Evolutionary conservation across 768 basidiomycete species (phyloP).

Genomic region (Lactarius deliciosus): DNA sequence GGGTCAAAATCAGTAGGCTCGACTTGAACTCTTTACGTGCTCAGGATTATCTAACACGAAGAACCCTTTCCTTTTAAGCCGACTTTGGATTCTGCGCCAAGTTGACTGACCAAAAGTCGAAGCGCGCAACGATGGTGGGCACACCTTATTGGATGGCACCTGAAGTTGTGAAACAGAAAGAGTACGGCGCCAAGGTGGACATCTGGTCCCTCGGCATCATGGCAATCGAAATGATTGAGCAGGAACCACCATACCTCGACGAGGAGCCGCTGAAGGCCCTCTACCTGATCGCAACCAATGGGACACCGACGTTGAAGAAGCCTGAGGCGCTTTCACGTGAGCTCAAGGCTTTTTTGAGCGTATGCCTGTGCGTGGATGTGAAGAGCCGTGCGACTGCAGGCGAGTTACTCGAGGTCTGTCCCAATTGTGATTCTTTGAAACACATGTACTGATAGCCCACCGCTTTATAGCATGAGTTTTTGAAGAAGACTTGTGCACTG

Average conservation of each 20-base stretch:
- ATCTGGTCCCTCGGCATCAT: conserved; percentile 98
- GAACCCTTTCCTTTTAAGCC: conserved; percentile 47
- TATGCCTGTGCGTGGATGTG: conserved; percentile 98
- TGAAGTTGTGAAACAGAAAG: conserved; percentile 97
- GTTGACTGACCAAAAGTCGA: conserved; percentile 93
- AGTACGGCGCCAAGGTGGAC: conserved; percentile 95
- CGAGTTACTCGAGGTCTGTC: conserved; percentile 77
- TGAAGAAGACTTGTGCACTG: conserved; percentile 83
- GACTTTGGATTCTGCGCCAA: conserved; percentile 98
- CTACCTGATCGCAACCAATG: conserved; percentile 96
- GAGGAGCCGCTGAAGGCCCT: conserved; percentile 94
- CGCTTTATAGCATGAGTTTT: conserved; percentile 81
- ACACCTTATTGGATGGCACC: conserved; percentile 99
- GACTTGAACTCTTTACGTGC: neutral
- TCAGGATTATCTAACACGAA: neutral
- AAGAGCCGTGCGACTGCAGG: conserved; percentile 86
- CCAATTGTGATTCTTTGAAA: conserved; percentile 18
- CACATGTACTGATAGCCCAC: conserved; percentile 19
- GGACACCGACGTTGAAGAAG: conserved; percentile 96
- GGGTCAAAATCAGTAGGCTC: conserved; percentile 93
- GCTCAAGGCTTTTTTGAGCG: conserved; percentile 93
- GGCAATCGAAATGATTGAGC: conserved; percentile 99
- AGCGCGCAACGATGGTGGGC: conserved; percentile 97
- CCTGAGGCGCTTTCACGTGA: conserved; percentile 90
- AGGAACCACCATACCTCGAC: conserved; percentile 93